Percentiles rank a stretch among this genome's conserved stretches.
Conservation (phyloP, 495 filamentous ascomycete species). For the Apiosordaria backusii region DNA sequence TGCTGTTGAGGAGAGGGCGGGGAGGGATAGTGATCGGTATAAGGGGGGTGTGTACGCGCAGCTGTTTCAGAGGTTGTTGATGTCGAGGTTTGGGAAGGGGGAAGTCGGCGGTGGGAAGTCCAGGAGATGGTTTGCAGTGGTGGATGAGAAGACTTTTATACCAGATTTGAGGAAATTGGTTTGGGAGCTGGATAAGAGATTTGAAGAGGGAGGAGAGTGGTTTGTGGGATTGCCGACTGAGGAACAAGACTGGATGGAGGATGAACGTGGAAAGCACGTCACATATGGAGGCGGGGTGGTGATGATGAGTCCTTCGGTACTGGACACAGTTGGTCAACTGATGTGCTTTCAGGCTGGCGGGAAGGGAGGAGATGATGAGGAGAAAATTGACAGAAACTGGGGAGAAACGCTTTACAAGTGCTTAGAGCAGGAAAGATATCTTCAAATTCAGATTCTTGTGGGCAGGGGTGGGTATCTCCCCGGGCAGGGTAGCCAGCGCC, state of each 20-base stretch:
- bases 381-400: conserved; percentile 18
- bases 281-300: conserved; percentile 61
- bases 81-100: neutral
- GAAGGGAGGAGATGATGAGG: neutral
- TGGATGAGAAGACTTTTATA: neutral
- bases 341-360: conserved; percentile 32
- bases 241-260: conserved; percentile 35
- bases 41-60: neutral
- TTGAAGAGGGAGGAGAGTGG: neutral
- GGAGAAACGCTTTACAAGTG: conserved; percentile 50
- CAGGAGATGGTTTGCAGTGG: neutral
- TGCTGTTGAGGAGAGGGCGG: neutral
- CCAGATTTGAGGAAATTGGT: neutral
- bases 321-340: conserved; percentile 35
- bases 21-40: neutral
- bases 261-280: conserved; percentile 42
- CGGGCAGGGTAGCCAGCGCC: neutral
- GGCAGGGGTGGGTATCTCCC: neutral
- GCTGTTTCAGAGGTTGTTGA: conserved; percentile 1
- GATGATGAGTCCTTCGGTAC: conserved; percentile 52
- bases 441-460: neutral
- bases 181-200: neutral
- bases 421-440: conserved; percentile 29
- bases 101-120: neutral
- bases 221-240: conserved; percentile 60